phyloP scores from a whole-genome alignment of 768 basidiomycete genomes.

The Thelephora ganbajun region DNA sequence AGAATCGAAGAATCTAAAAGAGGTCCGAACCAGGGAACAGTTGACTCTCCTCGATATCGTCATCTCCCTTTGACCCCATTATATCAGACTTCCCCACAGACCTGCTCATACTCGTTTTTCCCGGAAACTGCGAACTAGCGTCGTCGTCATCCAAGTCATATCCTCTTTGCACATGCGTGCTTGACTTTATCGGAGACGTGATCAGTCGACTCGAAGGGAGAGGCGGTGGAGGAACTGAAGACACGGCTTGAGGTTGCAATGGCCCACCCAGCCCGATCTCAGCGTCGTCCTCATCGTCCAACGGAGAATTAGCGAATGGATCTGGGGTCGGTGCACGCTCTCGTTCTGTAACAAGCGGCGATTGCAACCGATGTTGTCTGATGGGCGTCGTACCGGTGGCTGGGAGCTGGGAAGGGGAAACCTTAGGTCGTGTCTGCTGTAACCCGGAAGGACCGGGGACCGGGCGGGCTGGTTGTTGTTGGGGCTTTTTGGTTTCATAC shows the following conservation, averaged over 20 bases:
- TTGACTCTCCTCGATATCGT: conserved; percentile 20
- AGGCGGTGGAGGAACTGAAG: neutral
- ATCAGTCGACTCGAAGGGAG: no score
- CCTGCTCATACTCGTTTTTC: neutral
- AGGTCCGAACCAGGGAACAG: conserved; percentile 30
- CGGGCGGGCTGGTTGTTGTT: conserved; percentile 8
- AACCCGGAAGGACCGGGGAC: conserved; percentile 4
- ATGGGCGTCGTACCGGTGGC: conserved; percentile 2
- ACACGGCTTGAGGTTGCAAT: neutral
- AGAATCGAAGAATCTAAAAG: conserved; percentile 15
- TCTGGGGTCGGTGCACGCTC: conserved; percentile 13
- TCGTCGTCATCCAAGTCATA: conserved; percentile 1
- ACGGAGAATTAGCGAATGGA: conserved; percentile 15
- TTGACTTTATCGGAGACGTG: no score
- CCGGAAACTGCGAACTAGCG: conserved; percentile 1
- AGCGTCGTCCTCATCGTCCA: conserved; percentile 8
- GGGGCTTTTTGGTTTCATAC: conserved; percentile 18
- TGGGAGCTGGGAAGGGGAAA: neutral
- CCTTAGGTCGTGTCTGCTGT: conserved; percentile 2
- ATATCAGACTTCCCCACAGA: conserved; percentile 10
- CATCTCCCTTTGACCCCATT: conserved; percentile 12
- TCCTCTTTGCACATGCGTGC: neutral
- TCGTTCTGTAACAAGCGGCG: conserved; percentile 7
- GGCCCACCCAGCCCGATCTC: conserved; percentile 8
- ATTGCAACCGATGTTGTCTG: conserved; percentile 7